Percentiles rank a stretch among this genome's conserved stretches.
These are phyloP conservation scores for Polygonum aviculare DNA, from an alignment of 148 eudicot species.

Conservation along the genomic window DNA sequence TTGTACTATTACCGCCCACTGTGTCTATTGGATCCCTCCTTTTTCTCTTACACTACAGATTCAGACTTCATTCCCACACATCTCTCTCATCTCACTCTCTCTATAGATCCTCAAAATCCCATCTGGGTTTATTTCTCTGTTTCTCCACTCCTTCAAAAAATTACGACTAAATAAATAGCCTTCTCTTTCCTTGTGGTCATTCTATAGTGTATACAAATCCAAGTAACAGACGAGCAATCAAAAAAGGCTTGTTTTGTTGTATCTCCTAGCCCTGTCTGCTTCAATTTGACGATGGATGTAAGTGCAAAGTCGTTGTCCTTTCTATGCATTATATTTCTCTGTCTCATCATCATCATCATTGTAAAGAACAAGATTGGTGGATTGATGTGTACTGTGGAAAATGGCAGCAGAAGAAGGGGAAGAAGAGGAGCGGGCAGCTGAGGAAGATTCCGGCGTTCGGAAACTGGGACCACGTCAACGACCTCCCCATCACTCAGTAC, in stretches of 20 bases:
- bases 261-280: not conserved
- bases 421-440: slow-evolving; percentile 9
- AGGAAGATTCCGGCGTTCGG: slow-evolving; percentile 41
- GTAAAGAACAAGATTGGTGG: too few relatives aligned
- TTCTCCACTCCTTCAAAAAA: too few relatives aligned
- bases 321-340: too few relatives aligned
- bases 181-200: too few relatives aligned
- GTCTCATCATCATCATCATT: too few relatives aligned
- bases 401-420: slow-evolving; percentile 1
- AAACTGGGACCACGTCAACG: slow-evolving; percentile 60
- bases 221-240: too few relatives aligned
- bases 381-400: too few relatives aligned
- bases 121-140: too few relatives aligned
- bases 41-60: not conserved
- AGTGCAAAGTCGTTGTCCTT: not conserved
- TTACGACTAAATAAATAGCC: too few relatives aligned
- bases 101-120: too few relatives aligned
- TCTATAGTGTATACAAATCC: too few relatives aligned
- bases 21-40: not conserved
- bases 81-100: not conserved
- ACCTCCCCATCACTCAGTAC: slow-evolving; percentile 66
- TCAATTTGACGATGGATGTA: not conserved
- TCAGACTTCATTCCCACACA: not conserved
- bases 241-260: not conserved
- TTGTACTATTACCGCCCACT: not conserved